Conservation (phyloP, 371 early-diverging fungal species). For the Vairimorpha necatrix region DNA sequence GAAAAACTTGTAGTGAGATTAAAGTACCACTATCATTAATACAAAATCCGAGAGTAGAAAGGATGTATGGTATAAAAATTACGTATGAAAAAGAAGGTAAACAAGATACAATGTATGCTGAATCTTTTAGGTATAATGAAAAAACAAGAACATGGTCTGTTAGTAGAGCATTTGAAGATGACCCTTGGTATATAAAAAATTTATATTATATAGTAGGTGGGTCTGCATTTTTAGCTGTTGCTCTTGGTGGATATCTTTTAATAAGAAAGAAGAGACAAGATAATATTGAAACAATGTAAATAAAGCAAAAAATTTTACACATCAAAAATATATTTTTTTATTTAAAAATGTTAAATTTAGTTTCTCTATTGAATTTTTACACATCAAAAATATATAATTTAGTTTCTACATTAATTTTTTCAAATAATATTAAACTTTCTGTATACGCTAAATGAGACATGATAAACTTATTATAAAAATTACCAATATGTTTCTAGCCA, state of each 20-base stretch:
- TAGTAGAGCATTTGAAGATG: neutral
- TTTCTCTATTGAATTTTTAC: too few relatives aligned
- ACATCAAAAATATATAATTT: too few relatives aligned
- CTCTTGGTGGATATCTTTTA: neutral
- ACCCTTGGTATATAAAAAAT: neutral
- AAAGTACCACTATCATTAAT: neutral
- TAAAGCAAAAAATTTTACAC: too few relatives aligned
- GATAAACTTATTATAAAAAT: too few relatives aligned
- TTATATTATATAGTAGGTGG: neutral
- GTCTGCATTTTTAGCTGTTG: neutral
- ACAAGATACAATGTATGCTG: neutral
- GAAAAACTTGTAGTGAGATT: neutral
- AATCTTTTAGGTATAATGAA: neutral
- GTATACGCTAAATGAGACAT: too few relatives aligned
- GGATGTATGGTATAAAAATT: neutral
- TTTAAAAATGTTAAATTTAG: too few relatives aligned
- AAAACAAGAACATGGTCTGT: neutral
- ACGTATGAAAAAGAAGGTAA: neutral
- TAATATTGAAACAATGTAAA: neutral
- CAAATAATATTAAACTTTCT: too few relatives aligned
- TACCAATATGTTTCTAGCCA: too few relatives aligned
- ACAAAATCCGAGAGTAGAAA: neutral
- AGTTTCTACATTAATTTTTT: too few relatives aligned
- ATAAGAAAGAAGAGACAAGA: neutral
- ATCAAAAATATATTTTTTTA: too few relatives aligned